Base-by-base conservation (phyloP, 2,329 filamentous ascomycete genomes). In the Blumeriella jaapii region DNA sequence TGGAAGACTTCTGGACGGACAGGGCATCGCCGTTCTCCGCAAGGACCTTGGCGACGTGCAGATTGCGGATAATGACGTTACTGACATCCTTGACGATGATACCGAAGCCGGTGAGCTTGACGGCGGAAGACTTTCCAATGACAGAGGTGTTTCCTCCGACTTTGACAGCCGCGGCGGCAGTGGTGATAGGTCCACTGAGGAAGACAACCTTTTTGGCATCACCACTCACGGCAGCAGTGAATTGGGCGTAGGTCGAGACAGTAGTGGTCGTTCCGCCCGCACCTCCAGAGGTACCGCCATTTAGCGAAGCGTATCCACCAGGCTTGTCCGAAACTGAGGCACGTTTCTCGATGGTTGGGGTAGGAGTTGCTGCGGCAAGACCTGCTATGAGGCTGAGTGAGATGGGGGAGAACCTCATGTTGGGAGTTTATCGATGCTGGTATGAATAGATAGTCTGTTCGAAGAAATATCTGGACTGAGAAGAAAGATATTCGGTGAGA, bases 51-150 rank as follows among this genome's bases (percentile, higher is more conserved):
- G 65, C 57, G 47, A 78, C 71, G 41, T 65, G 66, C 41, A 79
- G 52, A 62, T 79, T 79, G 22, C 72, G 67, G 44, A 79, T 55
- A 44, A 78, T 77, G 39, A 78, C 69, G 52, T 78, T 78, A 38
- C 55, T 60, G 23, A 61, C 59, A 26, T 60, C 59, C 46, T 66
- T 64, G 56, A 78, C 61, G 42, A 64, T 20, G 17, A 59, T 24
- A 20, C 45, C 38, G 32, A 47, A 39, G 19, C 51, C 32, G 14
- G 40, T 29, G 13, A 52, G 23, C 22, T 41, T 20, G 33, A 46
- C 36, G 10, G 13, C 15, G 16, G 56, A 57, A 12, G 54, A 49
- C 14, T 56, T 53, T 10, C 68, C 68, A 24, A 69, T 58, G 44
- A 71, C 65, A 34, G 60, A 63, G 51, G 65, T 71, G 59, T 71